Evolutionary conservation across 306 rosid genomes (phyloP).

Genomic region (Pachyrhizus erosus): DNA sequence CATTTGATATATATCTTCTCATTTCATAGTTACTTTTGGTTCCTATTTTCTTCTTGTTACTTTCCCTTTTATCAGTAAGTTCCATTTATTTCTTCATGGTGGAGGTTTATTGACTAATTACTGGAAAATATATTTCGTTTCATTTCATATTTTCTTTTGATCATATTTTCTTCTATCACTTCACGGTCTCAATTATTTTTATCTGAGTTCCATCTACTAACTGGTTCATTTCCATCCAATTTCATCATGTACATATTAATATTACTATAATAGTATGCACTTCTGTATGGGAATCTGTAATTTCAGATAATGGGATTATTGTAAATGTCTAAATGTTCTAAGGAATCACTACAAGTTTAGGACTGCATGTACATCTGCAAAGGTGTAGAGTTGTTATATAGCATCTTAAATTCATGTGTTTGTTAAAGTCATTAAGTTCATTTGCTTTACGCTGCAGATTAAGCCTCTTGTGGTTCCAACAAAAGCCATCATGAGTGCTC

Average conservation of each 20-base stretch:
- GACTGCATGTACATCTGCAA: conserved; percentile 20
- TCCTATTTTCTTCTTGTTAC: conserved; percentile 1
- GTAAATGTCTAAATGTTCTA: not conserved
- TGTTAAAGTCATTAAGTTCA: conserved; percentile 29
- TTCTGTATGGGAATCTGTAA: conserved; percentile 18
- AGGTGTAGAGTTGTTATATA: not conserved
- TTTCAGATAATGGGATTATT: not conserved
- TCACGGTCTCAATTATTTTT: not conserved
- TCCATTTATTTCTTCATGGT: not conserved
- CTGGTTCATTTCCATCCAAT: not conserved
- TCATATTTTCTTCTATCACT: conserved; percentile 20
- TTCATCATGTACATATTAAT: conserved; percentile 12
- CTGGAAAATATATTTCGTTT: conserved; percentile 20
- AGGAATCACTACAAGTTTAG: conserved; percentile 17
- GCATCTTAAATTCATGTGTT: not conserved
- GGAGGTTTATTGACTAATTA: conserved; percentile 19
- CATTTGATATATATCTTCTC: not conserved
- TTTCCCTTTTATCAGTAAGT: not conserved
- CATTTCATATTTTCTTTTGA: conserved; percentile 4
- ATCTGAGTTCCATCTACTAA: conserved; percentile 7
- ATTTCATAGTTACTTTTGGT: not conserved
- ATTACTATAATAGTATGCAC: not conserved
- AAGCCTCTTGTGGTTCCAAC: conserved; percentile 94
- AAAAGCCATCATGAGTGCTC: conserved; percentile 70
- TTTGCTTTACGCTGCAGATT: conserved; percentile 65